Base-by-base conservation (phyloP, 148 eudicot genomes). In the Pouteria glomerata region DNA sequence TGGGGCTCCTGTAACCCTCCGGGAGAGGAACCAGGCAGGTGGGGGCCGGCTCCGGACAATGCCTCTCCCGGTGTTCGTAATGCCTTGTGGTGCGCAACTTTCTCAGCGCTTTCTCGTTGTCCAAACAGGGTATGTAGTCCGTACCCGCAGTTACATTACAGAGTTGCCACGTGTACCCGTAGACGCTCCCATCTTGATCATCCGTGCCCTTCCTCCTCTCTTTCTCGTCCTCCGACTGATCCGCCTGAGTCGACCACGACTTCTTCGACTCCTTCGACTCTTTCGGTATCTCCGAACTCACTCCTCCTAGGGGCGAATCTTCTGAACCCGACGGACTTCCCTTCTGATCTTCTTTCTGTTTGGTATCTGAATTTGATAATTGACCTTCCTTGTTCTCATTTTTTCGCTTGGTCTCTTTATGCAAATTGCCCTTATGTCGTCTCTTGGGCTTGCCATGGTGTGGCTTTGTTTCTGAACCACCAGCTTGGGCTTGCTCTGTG, bases 81-180 rank as follows among this genome's bases (percentile, higher is more conserved):
- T 90, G 98, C 50, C 65, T 81, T 34, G 88, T 86, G 63, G 52
- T 78, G 4, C 21, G 82, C 63, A 92, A 70, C 66, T 74, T 77
- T 16, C 72, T 81, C 27, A 92, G 1, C 8, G 88, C 93, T 72
- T 78, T 72, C 70, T 81, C 88, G 47, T 92, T 92, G 74, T 92
- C 98, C 81, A 92, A 82, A 84, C 96, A 92, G 15, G 98, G 98
- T 76, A 90, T 86, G 70, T 86, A 90, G 78, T 92, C 98, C 41
- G 77, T 35, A 0, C 90, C 90, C n/a, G 91, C 84, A 34, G 93
- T 86, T 53, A 74, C 86, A 73, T 92, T 92, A 68, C 98, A 92
- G 1, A 88, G 83, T 60, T 82, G 63, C 96, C 98, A 92, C 8
- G 80, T 73, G 57, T 82, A 73, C 21, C 84, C 85, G 35, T 78